Base-by-base conservation (phyloP, 495 filamentous ascomycete genomes). In the Neurospora sp. region DNA sequence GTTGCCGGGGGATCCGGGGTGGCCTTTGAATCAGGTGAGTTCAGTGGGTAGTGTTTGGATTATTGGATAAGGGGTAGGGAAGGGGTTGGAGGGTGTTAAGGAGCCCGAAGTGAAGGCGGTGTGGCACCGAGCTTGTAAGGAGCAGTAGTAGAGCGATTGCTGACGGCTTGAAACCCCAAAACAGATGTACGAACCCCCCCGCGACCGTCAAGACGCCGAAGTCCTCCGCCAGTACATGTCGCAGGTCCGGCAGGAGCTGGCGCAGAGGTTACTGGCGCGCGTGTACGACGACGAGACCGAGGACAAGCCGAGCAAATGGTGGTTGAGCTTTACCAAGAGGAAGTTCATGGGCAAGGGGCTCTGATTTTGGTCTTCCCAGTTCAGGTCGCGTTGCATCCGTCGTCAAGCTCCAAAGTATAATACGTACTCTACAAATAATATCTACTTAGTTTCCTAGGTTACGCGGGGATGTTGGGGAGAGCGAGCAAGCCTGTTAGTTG, bases 291-390 rank as follows among this genome's bases (percentile, higher is more conserved):
- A 94, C 78, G 93, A 90, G 72, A 87, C 82, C n/a, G 86, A 87
- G 71, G 89, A 87, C 10, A 87, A 85, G 82, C 95, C 96, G 77
- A 96, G 93, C 77, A 99, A 99, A 89, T 98, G 94, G 92, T 99
- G 96, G 96, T 85, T 99, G 75, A 98, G 95, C 85, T 99, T 97
- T 81, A 91, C 92, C 68, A 99, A 98, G 89, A 90, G 96, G 81
- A 97, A 97, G 87, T 99, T 99, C 82, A 98, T 99, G 96, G 94
- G 94, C 78, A 98, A 97, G 87, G 89, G 89, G 77, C 86, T 94
- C 80, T 93, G 85, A 83, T 76, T 39, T 39, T 37, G 35, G 20
- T 6, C 18, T 44, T 38, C 3, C 42, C 2, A 31, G 27, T 20
- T 16, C 14, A 35, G 22, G 44, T 61, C 10, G 22, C 53, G 4